Evolutionary conservation across 1,284 basidiomycete species (phyloP).

Genomic region (Cutaneotrichosporon curvatum): DNA sequence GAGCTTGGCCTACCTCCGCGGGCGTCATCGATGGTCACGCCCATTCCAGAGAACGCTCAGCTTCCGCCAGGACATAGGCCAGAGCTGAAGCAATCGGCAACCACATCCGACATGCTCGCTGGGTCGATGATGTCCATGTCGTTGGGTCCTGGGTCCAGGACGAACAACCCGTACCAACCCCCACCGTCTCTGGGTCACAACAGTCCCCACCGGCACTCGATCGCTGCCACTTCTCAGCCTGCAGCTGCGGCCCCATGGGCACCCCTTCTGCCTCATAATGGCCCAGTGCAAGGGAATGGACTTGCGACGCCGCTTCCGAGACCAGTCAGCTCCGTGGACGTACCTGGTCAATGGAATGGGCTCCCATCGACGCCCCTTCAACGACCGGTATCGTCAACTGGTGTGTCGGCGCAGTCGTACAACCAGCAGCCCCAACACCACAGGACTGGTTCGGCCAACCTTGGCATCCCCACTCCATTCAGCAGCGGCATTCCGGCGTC

Average conservation of each 20-base stretch:
- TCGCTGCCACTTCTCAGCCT: slow-evolving; percentile 13
- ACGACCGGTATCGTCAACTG: neutral
- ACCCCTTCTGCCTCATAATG: slow-evolving; percentile 19
- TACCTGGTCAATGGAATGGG: neutral
- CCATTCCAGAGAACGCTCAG: slow-evolving; percentile 6
- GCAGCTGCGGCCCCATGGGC: slow-evolving; percentile 31
- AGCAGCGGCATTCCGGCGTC: neutral
- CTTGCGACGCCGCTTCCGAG: neutral
- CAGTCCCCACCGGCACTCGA: slow-evolving; percentile 31
- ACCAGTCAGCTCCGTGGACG: slow-evolving; percentile 4
- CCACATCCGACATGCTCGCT: slow-evolving; percentile 29
- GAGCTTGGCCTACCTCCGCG: slow-evolving; percentile 35
- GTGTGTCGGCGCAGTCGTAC: neutral
- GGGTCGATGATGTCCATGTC: slow-evolving; percentile 36
- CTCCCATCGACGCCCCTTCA: neutral
- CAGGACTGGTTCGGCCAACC: slow-evolving; percentile 4
- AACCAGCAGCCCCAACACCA: slow-evolving; percentile 1
- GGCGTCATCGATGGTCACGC: neutral
- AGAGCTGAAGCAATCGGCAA: slow-evolving; percentile 24
- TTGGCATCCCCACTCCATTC: neutral
- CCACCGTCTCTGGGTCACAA: neutral
- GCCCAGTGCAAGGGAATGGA: slow-evolving; percentile 6
- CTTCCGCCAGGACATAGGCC: slow-evolving; percentile 23
- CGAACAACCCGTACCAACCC: neutral
- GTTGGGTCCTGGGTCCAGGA: slow-evolving; percentile 12